Base-by-base conservation (phyloP, 1,284 basidiomycete species). In the Apiotrichum sp. region DNA sequence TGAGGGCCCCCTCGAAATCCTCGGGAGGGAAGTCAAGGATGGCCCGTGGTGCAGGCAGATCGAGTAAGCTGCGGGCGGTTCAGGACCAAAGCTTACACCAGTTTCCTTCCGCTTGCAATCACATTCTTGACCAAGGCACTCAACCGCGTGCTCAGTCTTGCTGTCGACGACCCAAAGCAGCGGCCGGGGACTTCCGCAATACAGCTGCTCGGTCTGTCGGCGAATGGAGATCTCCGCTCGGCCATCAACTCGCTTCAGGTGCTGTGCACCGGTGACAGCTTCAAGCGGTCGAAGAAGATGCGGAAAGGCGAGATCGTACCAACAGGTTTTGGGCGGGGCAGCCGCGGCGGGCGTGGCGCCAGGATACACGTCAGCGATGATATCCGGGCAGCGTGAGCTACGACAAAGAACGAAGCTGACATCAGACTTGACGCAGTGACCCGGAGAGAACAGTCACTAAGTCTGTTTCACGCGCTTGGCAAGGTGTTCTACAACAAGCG, bases 401-500 rank as follows among this genome's bases (percentile, higher is more conserved):
- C n/a, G 13, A 11, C 41, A 6, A 0, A 8, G 22, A 7, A 9
- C 29, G 44, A 29, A 14, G 55, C 55, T 53, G 56, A 58, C 40
- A 10, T 6, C 47, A 79, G 76, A 14, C 63, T 92, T 62, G 86
- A 89, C 68, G 81, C 83, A 2, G 80, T 92, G 1, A 88, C 89
- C 14, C 78, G 86, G 52, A 80, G 91, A 49, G 95, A 98, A 66
- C 86, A 91, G 64, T 88, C 86, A 54, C 78, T 99, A 8, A 85
- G 84, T 3, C 78, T 99, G 41, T 98, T 98, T 68, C 96, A 98
- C 76, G 78, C 97, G 6, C 78, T 99, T 39, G 96, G 95, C 6
- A 95, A 89, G 75, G 82, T 98, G 2, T 75, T 98, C 50, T 98
- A 95, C 73, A 98, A 96, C 74, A 99, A 98, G 75, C 84, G 95